Conservation (phyloP, 257 asterid genomes). For the Nicotiana undulata region DNA sequence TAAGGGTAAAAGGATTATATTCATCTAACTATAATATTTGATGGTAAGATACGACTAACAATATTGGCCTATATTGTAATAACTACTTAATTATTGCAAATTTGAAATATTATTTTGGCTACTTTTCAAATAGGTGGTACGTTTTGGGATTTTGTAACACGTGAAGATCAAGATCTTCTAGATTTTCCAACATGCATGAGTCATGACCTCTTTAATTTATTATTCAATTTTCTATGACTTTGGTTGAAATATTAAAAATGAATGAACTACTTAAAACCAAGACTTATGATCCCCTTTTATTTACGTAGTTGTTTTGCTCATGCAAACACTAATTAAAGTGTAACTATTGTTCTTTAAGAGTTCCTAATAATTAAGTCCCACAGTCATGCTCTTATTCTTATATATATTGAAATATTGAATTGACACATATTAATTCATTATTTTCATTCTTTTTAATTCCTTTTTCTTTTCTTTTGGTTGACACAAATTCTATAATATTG, state of each 20-base stretch:
- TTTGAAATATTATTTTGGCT: neutral
- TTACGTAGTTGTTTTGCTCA: neutral
- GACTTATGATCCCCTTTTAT: neutral
- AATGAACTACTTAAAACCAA: neutral
- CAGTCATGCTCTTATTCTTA: neutral
- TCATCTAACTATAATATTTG: no score
- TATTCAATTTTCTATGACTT: neutral
- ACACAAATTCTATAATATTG: neutral
- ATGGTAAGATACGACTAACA: no score
- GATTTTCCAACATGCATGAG: neutral
- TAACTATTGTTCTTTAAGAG: neutral
- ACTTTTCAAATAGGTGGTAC: neutral
- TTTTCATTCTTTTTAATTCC: neutral
- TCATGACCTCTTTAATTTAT: neutral
- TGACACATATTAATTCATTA: neutral
- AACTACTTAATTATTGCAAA: no score
- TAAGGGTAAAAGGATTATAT: no score
- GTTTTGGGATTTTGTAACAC: neutral
- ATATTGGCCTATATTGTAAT: neutral
- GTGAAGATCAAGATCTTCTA: neutral
- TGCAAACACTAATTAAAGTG: no score
- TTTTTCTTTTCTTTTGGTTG: neutral
- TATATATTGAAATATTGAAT: neutral
- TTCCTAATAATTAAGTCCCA: neutral
- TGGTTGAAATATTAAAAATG: neutral